These are phyloP conservation scores for Leccinum broughii DNA, from an alignment of 768 basidiomycete species.

Conservation along the genomic window DNA sequence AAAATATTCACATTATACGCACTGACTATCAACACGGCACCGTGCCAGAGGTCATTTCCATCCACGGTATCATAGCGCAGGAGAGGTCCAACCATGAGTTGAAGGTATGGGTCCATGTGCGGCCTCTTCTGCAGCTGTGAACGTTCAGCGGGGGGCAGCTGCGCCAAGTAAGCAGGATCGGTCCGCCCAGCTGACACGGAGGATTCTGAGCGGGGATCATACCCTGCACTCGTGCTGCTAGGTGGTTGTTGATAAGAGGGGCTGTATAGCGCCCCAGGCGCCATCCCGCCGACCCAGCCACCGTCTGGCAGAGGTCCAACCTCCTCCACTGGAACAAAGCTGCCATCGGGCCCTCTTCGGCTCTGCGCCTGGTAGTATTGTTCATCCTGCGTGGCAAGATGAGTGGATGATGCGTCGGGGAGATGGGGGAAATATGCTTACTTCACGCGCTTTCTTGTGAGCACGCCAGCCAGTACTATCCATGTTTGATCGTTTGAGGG, in stretches of 20 bases:
- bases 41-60: slow-evolving; percentile 77
- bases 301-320: slow-evolving; percentile 60
- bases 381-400: slow-evolving; percentile 34
- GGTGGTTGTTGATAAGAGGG: slow-evolving; percentile 12
- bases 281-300: slow-evolving; percentile 57
- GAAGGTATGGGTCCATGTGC: slow-evolving; percentile 79
- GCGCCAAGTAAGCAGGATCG: slow-evolving; percentile 41
- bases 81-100: slow-evolving; percentile 91
- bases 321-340: slow-evolving; percentile 55
- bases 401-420: not conserved
- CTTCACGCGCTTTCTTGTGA: slow-evolving; percentile 58
- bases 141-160: slow-evolving; percentile 62
- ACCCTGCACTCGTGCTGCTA: slow-evolving; percentile 28
- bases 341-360: slow-evolving; percentile 49
- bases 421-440: slow-evolving; percentile 22
- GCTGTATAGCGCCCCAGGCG: slow-evolving; percentile 33
- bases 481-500: slow-evolving; percentile 41
- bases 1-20: slow-evolving; percentile 36
- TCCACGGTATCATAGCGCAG: slow-evolving; percentile 89
- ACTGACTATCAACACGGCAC: slow-evolving; percentile 88
- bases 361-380: slow-evolving; percentile 26
- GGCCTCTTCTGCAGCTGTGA: slow-evolving; percentile 57
- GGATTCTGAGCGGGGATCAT: slow-evolving; percentile 22
- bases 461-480: slow-evolving; percentile 81
- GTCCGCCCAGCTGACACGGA: slow-evolving; percentile 8